Percentiles rank a stretch among this genome's conserved stretches.
Conservation (phyloP, 2,329 filamentous ascomycete species). For the Mycosphaerella sp. region DNA sequence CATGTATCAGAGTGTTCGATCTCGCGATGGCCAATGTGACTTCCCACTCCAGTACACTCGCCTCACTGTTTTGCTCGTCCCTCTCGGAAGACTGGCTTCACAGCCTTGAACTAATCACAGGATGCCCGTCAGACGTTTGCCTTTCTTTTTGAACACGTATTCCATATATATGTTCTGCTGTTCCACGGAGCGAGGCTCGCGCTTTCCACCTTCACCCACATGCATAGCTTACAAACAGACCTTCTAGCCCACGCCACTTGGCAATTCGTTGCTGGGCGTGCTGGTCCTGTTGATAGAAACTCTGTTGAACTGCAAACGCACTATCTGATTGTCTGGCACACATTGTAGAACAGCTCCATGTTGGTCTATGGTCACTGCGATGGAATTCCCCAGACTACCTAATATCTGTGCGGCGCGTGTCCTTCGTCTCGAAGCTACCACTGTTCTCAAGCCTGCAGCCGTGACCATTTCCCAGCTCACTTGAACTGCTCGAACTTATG, state of each 20-base stretch:
- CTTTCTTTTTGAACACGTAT: background rate
- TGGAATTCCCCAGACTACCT: no score
- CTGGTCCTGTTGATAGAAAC: no score
- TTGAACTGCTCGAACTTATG: background rate
- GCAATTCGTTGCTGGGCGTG: no score
- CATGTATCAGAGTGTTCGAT: background rate
- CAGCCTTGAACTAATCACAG: background rate
- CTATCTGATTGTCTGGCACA: no score
- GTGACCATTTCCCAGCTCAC: background rate
- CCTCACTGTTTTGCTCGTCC: background rate
- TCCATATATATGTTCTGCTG: background rate
- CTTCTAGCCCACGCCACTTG: background rate
- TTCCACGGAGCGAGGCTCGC: background rate
- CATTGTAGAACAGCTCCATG: no score
- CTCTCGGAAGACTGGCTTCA: background rate
- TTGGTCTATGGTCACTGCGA: no score
- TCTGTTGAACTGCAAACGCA: no score
- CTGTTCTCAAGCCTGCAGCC: background rate
- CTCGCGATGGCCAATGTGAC: background rate
- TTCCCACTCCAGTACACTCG: background rate
- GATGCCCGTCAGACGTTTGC: background rate
- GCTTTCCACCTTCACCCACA: background rate
- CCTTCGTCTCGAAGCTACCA: background rate
- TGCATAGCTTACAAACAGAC: background rate
- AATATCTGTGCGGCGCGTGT: background rate